Percentiles rank a stretch among this genome's conserved stretches.
phyloP scores from a whole-genome alignment of 345 rosid genomes.

The Dovyalis caffra region DNA sequence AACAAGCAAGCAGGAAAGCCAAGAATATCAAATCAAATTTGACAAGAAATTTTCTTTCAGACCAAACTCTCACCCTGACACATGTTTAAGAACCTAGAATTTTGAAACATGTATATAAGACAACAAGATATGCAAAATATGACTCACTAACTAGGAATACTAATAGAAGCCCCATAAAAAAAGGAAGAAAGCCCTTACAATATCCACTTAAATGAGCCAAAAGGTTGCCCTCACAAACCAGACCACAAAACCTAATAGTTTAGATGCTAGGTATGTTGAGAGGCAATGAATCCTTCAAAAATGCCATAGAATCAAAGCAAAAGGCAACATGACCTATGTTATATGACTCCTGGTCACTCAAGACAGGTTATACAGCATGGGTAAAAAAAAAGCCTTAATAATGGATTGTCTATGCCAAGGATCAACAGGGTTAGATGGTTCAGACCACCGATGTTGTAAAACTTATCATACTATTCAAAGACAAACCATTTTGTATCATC shows the following conservation, averaged over 20 bases:
- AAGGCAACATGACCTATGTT: background rate
- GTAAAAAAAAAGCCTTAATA: background rate
- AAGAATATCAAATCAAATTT: background rate
- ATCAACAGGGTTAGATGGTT: background rate
- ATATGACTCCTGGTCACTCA: background rate
- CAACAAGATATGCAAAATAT: background rate
- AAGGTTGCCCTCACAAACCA: background rate
- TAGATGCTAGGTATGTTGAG: background rate
- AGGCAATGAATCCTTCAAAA: too few relatives aligned
- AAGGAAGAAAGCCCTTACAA: background rate
- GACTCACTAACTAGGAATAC: background rate
- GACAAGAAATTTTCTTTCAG: background rate
- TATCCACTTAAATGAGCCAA: background rate
- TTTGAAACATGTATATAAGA: background rate
- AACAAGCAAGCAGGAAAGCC: background rate
- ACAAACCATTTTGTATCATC: background rate
- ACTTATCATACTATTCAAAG: background rate
- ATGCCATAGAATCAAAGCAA: background rate
- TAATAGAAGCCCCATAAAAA: background rate
- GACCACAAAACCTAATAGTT: background rate
- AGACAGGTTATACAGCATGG: background rate
- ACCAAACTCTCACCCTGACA: background rate
- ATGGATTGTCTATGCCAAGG: background rate
- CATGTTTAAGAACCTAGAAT: background rate
- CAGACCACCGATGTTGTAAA: background rate